These are phyloP conservation scores for Scenedesmus sp. DNA, from an alignment of 163 green algal species.

Conservation along the genomic window DNA sequence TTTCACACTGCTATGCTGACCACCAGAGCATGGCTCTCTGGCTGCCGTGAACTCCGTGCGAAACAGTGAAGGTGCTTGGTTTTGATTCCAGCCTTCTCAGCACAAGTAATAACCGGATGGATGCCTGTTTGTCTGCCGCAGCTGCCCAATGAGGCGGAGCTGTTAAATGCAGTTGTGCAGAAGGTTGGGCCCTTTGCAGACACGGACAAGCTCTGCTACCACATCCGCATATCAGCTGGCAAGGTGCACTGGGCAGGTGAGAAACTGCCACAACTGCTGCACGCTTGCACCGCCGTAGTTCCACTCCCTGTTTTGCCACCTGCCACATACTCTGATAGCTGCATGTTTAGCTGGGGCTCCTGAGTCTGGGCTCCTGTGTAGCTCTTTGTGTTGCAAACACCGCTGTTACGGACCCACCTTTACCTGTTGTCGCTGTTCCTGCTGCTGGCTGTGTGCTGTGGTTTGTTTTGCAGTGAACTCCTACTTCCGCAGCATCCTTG, in stretches of 20 bases:
- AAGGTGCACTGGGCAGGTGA: slow-evolving; percentile 69
- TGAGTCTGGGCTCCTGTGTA: background rate
- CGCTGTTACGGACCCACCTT: too few species aligned
- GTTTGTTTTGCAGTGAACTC: slow-evolving; percentile 58
- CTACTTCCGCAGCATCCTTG: slow-evolving; percentile 60
- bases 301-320: too few species aligned
- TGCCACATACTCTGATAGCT: background rate
- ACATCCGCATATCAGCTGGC: slow-evolving; percentile 57
- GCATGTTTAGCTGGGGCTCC: background rate
- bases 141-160: slow-evolving; percentile 54
- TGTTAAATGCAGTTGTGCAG: slow-evolving; percentile 49
- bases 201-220: slow-evolving; percentile 55
- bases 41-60: too few species aligned
- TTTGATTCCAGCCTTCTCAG: too few species aligned
- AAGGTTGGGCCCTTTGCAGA: slow-evolving; percentile 64
- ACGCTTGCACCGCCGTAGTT: background rate
- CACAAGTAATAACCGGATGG: background rate
- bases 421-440: background rate
- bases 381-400: too few species aligned
- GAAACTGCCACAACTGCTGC: background rate
- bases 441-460: background rate
- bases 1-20: background rate
- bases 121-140: slow-evolving; percentile 22
- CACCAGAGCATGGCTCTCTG: background rate
- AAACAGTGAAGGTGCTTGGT: background rate